Evolutionary conservation across 2,329 filamentous ascomycete genomes (phyloP).

Genomic region (Alternaria tenuissima): DNA sequence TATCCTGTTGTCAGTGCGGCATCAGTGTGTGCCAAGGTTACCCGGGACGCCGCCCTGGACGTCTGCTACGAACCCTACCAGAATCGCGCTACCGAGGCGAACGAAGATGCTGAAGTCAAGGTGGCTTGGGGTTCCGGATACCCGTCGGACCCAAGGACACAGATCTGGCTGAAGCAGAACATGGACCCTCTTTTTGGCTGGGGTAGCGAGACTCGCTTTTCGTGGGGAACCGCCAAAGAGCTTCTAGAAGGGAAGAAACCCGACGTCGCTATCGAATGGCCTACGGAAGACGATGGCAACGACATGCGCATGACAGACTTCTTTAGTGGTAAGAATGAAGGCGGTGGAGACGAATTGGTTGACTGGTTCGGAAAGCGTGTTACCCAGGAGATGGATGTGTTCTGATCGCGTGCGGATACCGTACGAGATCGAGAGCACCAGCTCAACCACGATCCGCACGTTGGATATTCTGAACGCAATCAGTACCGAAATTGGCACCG

Average conservation of each 20-base stretch:
- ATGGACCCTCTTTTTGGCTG: slow-evolving; percentile 96
- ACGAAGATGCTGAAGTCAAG: slow-evolving; percentile 42
- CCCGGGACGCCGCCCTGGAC: slow-evolving; percentile 87
- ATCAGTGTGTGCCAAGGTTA: slow-evolving; percentile 95
- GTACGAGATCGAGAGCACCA: neutral
- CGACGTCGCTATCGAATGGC: slow-evolving; percentile 83
- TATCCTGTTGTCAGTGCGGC: slow-evolving; percentile 94
- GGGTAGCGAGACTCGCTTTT: slow-evolving; percentile 91
- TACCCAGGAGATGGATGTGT: slow-evolving; percentile 74
- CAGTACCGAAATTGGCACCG: neutral
- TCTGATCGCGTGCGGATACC: slow-evolving; percentile 56
- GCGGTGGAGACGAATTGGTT: slow-evolving; percentile 71
- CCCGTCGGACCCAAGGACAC: slow-evolving; percentile 83
- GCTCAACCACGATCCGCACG: neutral
- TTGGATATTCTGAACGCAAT: neutral
- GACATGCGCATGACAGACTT: slow-evolving; percentile 78
- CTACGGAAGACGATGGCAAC: slow-evolving; percentile 74
- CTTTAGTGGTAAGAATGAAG: slow-evolving; percentile 62
- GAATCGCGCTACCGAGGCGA: slow-evolving; percentile 33
- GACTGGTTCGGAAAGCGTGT: slow-evolving; percentile 84
- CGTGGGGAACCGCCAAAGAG: slow-evolving; percentile 95
- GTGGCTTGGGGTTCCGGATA: slow-evolving; percentile 90
- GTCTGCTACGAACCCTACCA: slow-evolving; percentile 70
- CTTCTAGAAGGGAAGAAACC: slow-evolving; percentile 80
- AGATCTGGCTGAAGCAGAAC: slow-evolving; percentile 80